A percentile compares a stretch with the other conserved stretches of the same genome.
These are phyloP conservation scores for Bipolaris sorokiniana DNA, from an alignment of 2,329 filamentous ascomycete genomes.

Conservation along the genomic window DNA sequence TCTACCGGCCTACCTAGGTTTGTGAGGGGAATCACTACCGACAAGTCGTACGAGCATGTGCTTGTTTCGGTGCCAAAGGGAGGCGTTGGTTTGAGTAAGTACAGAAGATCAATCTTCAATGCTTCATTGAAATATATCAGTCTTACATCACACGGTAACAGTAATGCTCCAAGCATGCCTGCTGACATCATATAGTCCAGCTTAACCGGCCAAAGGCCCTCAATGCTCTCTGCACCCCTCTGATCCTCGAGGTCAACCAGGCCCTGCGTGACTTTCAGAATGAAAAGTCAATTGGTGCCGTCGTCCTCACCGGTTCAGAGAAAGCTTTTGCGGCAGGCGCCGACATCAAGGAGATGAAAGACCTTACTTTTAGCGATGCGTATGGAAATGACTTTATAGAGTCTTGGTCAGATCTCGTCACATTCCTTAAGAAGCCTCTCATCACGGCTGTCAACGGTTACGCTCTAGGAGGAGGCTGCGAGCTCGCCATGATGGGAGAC, in stretches of 20 bases:
- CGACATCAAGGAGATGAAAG: constrained; percentile 99
- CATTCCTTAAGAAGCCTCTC: constrained; percentile 87
- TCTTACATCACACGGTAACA: neutral
- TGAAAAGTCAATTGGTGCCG: constrained; percentile 41
- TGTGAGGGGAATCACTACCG: constrained; percentile 58
- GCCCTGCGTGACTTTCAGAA: constrained; percentile 47
- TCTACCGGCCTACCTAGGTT: constrained; percentile 63
- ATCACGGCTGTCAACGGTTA: constrained; percentile 95
- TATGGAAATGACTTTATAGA: constrained; percentile 95
- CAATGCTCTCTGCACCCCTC: constrained; percentile 89
- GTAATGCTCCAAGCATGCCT: neutral
- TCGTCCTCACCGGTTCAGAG: constrained; percentile 81
- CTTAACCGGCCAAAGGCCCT: constrained; percentile 93
- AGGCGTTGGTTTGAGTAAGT: constrained; percentile 84
- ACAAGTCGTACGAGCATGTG: constrained; percentile 74
- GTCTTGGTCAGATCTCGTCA: constrained; percentile 86
- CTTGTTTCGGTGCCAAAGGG: constrained; percentile 81
- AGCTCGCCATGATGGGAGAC: constrained; percentile 97
- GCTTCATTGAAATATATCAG: neutral
- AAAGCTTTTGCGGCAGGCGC: constrained; percentile 83
- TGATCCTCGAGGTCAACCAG: constrained; percentile 78
- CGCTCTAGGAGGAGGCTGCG: constrained; percentile 92
- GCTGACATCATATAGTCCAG: constrained; percentile 67
- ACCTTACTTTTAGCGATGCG: constrained; percentile 84
- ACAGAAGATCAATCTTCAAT: neutral